Conservation (phyloP, 495 filamentous ascomycete species). For the Penicillium maclennaniae region DNA sequence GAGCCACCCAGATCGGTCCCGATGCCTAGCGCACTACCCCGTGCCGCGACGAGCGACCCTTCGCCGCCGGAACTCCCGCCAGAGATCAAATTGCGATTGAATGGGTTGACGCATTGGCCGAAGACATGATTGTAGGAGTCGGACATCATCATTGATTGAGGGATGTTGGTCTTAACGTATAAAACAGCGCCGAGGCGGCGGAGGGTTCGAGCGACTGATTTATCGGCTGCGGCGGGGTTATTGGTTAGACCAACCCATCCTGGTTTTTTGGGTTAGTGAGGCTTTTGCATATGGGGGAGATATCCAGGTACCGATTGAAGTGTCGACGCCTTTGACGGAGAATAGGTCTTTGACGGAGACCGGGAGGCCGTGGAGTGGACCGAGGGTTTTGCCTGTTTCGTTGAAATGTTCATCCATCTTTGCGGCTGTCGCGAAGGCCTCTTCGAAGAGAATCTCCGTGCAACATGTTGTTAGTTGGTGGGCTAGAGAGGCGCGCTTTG, state of each 20-base stretch:
- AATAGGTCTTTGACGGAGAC: constrained; percentile 67
- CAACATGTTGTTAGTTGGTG: constrained; percentile 58
- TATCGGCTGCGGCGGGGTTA: constrained; percentile 26
- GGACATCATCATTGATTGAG: constrained; percentile 61
- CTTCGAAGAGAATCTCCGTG: constrained; percentile 61
- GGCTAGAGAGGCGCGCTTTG: constrained; percentile 55
- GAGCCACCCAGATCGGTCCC: constrained; percentile 68
- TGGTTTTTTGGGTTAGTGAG: constrained; percentile 4
- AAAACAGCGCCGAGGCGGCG: constrained; percentile 47
- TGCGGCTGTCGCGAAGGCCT: constrained; percentile 39
- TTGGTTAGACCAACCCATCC: constrained; percentile 37
- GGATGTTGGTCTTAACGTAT: constrained; percentile 61
- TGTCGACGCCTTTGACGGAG: constrained; percentile 53
- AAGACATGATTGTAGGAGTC: constrained; percentile 41
- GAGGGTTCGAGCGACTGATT: constrained; percentile 30
- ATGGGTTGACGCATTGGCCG: constrained; percentile 54
- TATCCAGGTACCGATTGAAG: constrained; percentile 34
- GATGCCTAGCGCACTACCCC: constrained; percentile 60
- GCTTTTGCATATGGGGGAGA: neutral
- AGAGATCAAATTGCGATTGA: constrained; percentile 51
- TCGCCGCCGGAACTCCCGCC: constrained; percentile 68
- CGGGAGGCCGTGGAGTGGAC: constrained; percentile 65
- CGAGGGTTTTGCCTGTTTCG: constrained; percentile 41
- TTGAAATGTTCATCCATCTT: constrained; percentile 40
- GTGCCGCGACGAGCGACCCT: constrained; percentile 55